Conservation (phyloP, 2,329 filamentous ascomycete genomes). For the Sclerotinia minor region DNA sequence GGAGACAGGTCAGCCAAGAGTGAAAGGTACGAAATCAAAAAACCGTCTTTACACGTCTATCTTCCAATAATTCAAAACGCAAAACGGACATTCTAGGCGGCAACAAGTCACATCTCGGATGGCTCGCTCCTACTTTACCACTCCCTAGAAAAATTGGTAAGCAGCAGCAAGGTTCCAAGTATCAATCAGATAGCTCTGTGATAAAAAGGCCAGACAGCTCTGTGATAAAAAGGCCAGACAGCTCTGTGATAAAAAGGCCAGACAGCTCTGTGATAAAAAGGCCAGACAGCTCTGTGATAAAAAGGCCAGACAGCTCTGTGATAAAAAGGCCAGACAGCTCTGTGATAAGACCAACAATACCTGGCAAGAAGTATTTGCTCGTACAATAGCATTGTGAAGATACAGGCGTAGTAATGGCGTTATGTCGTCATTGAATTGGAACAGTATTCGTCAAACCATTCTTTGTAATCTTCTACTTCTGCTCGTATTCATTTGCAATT, state of each 20-base stretch:
- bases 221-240: too few species aligned
- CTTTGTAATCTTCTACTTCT: not conserved
- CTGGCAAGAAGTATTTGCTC: conserved; percentile 1
- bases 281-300: not conserved
- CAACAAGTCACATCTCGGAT: not conserved
- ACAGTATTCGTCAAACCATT: not conserved
- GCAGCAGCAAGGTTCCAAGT: not conserved
- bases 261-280: not conserved
- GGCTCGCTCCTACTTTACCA: not conserved
- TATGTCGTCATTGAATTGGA: not conserved
- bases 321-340: too few species aligned
- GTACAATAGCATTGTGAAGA: conserved; percentile 7
- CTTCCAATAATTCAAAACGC: conserved; percentile 1
- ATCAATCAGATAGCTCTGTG: conserved; percentile 10
- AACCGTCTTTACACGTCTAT: conserved; percentile 5
- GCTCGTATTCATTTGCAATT: not conserved
- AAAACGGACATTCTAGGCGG: not conserved
- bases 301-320: conserved; percentile 16
- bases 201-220: too few species aligned
- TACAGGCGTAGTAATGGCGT: not conserved
- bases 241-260: not conserved
- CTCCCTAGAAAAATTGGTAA: not conserved
- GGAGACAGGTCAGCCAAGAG: not conserved
- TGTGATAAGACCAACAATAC: not conserved
- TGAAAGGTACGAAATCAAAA: conserved; percentile 25